These are phyloP conservation scores for Tremella fuciformis DNA, from an alignment of 768 basidiomycete genomes.

Conservation along the genomic window DNA sequence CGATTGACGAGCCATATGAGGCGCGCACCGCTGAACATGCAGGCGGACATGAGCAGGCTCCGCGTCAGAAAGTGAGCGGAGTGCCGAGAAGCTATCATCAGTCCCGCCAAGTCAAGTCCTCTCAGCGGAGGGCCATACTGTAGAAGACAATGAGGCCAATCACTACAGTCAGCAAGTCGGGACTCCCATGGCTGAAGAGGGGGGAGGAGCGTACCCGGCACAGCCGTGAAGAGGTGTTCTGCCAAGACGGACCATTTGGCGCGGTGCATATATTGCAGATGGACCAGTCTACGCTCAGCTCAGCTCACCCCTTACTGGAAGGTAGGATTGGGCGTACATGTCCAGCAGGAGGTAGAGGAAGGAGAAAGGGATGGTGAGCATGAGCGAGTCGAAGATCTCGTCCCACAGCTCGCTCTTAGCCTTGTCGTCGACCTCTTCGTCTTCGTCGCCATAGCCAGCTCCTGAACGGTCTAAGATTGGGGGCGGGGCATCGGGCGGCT, in stretches of 20 bases:
- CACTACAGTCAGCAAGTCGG: slow-evolving; percentile 27
- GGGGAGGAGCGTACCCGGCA: slow-evolving; percentile 44
- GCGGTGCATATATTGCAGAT: slow-evolving; percentile 45
- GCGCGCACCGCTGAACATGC: slow-evolving; percentile 38
- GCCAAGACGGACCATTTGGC: slow-evolving; percentile 25
- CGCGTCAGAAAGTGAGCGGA: slow-evolving; percentile 21
- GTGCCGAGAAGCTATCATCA: slow-evolving; percentile 37
- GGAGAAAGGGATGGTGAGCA: slow-evolving; percentile 45
- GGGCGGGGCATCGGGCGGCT: too few relatives aligned
- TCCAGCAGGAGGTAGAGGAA: slow-evolving; percentile 47
- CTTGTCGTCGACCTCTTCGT: background rate
- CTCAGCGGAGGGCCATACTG: slow-evolving; percentile 27
- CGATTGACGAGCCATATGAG: slow-evolving; percentile 51
- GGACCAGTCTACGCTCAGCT: slow-evolving; percentile 37
- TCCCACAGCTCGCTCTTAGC: slow-evolving; percentile 24
- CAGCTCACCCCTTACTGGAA: background rate
- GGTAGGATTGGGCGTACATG: slow-evolving; percentile 34
- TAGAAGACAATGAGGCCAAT: slow-evolving; percentile 41
- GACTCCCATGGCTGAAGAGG: background rate
- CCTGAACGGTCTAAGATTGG: too few relatives aligned
- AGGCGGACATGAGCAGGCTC: slow-evolving; percentile 28
- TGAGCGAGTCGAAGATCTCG: slow-evolving; percentile 44
- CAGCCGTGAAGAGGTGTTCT: slow-evolving; percentile 35
- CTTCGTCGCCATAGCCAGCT: background rate
- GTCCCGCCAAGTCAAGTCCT: background rate